Evolutionary conservation across 2,329 filamentous ascomycete genomes (phyloP).

Genomic region (Penicillium sp.): DNA sequence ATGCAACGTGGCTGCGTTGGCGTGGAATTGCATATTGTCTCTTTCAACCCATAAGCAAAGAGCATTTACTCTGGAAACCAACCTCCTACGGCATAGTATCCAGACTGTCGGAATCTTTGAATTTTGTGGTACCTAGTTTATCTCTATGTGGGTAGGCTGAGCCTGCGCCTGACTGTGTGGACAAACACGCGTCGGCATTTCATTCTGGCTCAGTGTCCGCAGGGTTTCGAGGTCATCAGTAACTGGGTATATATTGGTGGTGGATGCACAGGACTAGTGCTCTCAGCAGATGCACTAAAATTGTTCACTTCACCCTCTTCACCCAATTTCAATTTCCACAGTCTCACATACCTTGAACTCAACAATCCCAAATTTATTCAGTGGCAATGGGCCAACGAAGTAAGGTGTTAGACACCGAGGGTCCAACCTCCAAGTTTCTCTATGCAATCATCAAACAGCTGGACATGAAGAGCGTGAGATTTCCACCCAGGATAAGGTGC

Average conservation of each 20-base stretch:
- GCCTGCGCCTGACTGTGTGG: not conserved
- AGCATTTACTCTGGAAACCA: not conserved
- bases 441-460: conserved; percentile 54
- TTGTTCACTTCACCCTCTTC: no score
- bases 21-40: not conserved
- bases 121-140: no score
- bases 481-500: not conserved
- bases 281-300: not conserved
- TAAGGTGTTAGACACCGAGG: conserved; percentile 47
- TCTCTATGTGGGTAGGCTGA: no score
- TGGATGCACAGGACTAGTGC: not conserved
- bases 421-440: conserved; percentile 49
- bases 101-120: not conserved
- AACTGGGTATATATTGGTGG: not conserved
- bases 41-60: not conserved
- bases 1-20: not conserved
- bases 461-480: conserved; percentile 47
- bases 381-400: conserved; percentile 34
- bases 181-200: not conserved
- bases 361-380: not conserved
- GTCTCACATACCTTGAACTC: not conserved
- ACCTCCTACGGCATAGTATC: not conserved
- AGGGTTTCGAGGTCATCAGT: no score
- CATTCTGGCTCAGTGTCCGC: not conserved
- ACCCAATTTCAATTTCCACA: not conserved